Evolutionary conservation across 2,329 filamentous ascomycete genomes (phyloP), one percentile per base, ranked within the genome.

Genomic region (Sclerotinia spermophila): DNA sequence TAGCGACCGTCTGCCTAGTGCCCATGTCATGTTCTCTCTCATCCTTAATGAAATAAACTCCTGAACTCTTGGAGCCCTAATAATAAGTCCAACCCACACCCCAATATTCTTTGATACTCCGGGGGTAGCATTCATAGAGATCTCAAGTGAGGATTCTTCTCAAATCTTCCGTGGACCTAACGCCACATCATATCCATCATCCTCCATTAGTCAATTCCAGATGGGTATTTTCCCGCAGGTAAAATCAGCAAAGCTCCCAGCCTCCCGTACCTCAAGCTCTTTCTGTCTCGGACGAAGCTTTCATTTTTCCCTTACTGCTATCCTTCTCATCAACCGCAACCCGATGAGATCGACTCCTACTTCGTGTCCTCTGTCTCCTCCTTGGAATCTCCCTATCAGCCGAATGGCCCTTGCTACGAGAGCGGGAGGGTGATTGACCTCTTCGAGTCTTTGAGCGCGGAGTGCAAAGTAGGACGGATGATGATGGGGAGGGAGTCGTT

Each of bases 291-390:
- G 62, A 27, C n/a, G 30, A 15, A 30, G 17, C 35, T 53, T 53
- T 65, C 33, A 40, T 30, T 21, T 65, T 55, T 21, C 48, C 58
- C 58, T 69, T 53, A 17, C 44, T 38, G 19, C 48, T 42, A 24
- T 53, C 67, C 30, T 61, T 58, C 19, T 69, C 67, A 40, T 67
- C 64, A 13, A 13, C 62, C 7, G 59, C 56, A 38, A 64, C 38
- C n/a, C 44, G 61, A 27, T 73, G 73, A 38, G 55, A 61, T 58
- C 74, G 69, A 35, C 71, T 73, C 17, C 75, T 55, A 51, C 70
- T 76, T 44, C 72, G 73, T 24, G 74, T 76, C 67, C 75, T 73
- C 67, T 75, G 72, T 67, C 74, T 74, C 30, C 74, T 65, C 38
- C 74, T 74, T 48, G 72, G 71, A 17, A 59, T 40, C 45, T 69